phyloP scores from a whole-genome alignment of 257 asterid genomes.

The Solanum lycopersicoides region DNA sequence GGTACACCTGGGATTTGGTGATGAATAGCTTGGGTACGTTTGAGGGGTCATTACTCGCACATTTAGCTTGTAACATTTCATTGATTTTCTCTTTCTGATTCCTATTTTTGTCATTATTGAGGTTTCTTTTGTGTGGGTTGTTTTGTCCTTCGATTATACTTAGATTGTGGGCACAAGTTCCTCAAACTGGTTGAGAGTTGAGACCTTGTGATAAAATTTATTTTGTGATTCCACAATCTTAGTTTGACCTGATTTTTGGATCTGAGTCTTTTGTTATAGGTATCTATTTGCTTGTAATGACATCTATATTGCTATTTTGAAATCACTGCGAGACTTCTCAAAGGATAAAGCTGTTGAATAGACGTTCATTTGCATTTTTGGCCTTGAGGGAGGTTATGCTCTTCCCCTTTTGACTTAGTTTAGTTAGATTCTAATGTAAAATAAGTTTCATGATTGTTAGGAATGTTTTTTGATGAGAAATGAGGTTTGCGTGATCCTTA shows the following conservation, averaged over 20 bases:
- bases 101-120: too few species aligned
- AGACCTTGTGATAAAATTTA: neutral
- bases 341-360: too few species aligned
- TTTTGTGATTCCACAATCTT: too few species aligned
- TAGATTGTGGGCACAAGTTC: neutral
- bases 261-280: neutral
- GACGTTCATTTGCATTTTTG: neutral
- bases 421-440: neutral
- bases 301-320: neutral
- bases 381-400: neutral
- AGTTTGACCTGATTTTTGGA: too few species aligned
- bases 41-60: neutral
- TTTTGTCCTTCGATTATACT: too few species aligned
- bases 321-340: neutral
- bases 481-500: neutral
- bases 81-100: neutral
- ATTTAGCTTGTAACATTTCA: neutral
- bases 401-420: neutral
- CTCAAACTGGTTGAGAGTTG: neutral
- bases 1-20: neutral
- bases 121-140: neutral
- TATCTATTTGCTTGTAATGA: neutral
- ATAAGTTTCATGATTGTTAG: too few species aligned
- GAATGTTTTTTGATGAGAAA: neutral
- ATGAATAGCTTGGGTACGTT: neutral